Percentiles rank a stretch among this genome's conserved stretches.
These are phyloP conservation scores for Lasiodiplodia citricola DNA, from an alignment of 2,329 filamentous ascomycete genomes.

Conservation along the genomic window DNA sequence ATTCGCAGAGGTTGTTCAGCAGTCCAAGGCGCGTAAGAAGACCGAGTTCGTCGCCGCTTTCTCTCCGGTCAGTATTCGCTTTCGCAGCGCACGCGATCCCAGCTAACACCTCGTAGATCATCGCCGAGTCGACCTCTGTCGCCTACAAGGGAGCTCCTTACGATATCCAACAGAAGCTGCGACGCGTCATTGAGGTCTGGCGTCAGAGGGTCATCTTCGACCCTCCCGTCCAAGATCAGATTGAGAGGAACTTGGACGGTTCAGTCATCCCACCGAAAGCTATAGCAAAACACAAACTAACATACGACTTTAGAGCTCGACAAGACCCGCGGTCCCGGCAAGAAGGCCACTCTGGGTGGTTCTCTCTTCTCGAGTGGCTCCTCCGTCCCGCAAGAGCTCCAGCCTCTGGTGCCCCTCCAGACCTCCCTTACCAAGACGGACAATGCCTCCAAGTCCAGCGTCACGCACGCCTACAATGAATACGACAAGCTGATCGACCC, in stretches of 20 bases:
- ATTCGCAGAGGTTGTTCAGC: conserved; percentile 83
- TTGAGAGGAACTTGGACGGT: conserved; percentile 83
- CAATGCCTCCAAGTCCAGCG: conserved; percentile 68
- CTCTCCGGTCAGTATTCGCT: conserved; percentile 64
- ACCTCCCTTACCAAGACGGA: conserved; percentile 75
- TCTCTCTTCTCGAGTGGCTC: conserved; percentile 71
- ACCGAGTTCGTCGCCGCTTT: conserved; percentile 93
- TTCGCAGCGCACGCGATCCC: neutral
- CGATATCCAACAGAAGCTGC: conserved; percentile 86
- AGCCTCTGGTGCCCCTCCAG: conserved; percentile 75
- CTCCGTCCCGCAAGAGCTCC: conserved; percentile 76
- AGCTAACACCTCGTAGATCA: conserved; percentile 57
- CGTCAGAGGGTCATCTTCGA: conserved; percentile 86
- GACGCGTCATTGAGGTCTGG: conserved; percentile 94
- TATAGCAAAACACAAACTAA: conserved; percentile 25
- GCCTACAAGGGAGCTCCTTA: conserved; percentile 88
- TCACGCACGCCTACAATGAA: conserved; percentile 76
- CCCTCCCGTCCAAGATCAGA: conserved; percentile 74
- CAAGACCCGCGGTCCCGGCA: conserved; percentile 54
- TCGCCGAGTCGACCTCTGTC: conserved; percentile 86
- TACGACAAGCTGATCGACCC: conserved; percentile 84
- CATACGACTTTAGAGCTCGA: conserved; percentile 55
- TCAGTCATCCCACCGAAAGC: conserved; percentile 34
- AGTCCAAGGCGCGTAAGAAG: conserved; percentile 90
- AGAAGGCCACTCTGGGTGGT: conserved; percentile 65